phyloP scores from a whole-genome alignment of 352 stramenopile species.

The Globisporangium barbulae region DNA sequence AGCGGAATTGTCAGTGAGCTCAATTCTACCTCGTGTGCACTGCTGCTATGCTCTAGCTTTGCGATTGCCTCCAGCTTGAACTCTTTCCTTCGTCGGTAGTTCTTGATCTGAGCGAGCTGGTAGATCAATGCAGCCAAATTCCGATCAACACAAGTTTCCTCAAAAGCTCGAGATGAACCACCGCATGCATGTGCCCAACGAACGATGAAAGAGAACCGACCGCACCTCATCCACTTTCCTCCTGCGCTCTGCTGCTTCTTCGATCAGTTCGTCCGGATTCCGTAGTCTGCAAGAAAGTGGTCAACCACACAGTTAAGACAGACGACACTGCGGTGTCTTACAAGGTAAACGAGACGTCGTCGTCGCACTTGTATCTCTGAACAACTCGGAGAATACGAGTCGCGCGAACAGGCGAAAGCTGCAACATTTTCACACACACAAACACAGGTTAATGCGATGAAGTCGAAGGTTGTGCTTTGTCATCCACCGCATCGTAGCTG shows the following conservation, averaged over 20 bases:
- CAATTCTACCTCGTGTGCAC: not conserved
- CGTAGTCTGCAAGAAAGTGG: constrained; percentile 20
- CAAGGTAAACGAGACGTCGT: not conserved
- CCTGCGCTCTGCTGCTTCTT: constrained; percentile 25
- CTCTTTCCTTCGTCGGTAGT: constrained; percentile 5
- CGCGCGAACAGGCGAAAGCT: constrained; percentile 7
- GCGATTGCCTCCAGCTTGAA: not conserved
- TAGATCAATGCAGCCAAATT: not conserved
- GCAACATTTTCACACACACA: not conserved
- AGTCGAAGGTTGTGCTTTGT: not conserved
- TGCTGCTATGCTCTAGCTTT: not conserved
- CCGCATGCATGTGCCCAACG: not conserved
- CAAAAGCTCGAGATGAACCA: no score
- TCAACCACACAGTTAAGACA: no score
- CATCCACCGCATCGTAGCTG: no score
- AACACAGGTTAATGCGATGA: not conserved
- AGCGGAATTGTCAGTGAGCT: not conserved
- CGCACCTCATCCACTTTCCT: constrained; percentile 26
- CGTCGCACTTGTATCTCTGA: constrained; percentile 17
- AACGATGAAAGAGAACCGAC: not conserved
- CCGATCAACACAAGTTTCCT: not conserved
- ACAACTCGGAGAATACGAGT: not conserved
- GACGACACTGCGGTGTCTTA: not conserved
- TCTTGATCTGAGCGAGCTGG: constrained; percentile 12
- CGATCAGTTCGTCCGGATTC: constrained; percentile 25